A percentile compares a stretch with the other conserved stretches of the same genome.
Conservation (phyloP, 345 rosid genomes). For the Excoecaria agallocha region DNA sequence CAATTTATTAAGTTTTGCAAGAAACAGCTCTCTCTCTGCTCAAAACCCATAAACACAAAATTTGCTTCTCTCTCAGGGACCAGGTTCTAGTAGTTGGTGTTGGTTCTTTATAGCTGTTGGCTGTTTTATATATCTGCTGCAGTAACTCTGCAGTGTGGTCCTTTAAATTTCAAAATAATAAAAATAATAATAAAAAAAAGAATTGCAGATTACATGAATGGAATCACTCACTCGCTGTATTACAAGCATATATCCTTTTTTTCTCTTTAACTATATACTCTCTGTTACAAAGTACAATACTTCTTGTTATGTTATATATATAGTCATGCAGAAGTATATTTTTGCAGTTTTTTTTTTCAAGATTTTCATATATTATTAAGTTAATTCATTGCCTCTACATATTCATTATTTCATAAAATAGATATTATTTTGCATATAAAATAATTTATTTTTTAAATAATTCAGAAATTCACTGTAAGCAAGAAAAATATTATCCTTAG, state of each 20-base stretch:
- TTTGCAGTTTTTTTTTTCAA: no score
- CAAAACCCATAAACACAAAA: not conserved
- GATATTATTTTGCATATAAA: no score
- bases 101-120: slow-evolving; percentile 50
- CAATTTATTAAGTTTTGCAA: slow-evolving; percentile 10
- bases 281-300: not conserved
- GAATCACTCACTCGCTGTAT: not conserved
- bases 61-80: slow-evolving; percentile 42
- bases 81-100: slow-evolving; percentile 41
- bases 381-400: no score
- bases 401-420: no score
- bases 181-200: not conserved
- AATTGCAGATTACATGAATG: slow-evolving; percentile 12
- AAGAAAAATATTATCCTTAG: no score
- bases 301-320: no score
- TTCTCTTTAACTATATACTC: not conserved
- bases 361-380: no score
- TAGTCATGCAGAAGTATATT: no score
- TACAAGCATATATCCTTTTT: not conserved
- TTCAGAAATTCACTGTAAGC: no score
- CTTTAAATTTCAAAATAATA: no score
- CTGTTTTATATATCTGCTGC: slow-evolving; percentile 40
- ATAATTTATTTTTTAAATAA: no score
- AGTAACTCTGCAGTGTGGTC: slow-evolving; percentile 41
- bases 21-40: slow-evolving; percentile 4